Evolutionary conservation across 176 grass and related monocot genomes (phyloP).

Genomic region (Lolium multiflorum): DNA sequence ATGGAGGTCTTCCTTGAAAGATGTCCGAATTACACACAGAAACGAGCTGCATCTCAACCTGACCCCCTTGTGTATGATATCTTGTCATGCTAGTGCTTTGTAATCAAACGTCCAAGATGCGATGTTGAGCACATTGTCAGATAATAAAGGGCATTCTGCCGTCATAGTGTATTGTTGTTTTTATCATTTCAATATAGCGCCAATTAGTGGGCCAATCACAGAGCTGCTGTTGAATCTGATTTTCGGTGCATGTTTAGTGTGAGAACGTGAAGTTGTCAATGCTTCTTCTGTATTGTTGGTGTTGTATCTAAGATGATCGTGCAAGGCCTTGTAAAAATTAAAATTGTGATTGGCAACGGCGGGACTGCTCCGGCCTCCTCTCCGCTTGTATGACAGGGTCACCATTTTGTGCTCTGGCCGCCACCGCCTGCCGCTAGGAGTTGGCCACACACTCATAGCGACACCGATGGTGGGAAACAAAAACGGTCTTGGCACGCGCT

Average conservation of each 20-base stretch:
- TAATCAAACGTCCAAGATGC: conserved; percentile 35
- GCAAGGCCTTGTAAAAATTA: no score
- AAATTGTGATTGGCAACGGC: no score
- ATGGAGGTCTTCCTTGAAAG: conserved; percentile 43
- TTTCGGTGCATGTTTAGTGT: background rate
- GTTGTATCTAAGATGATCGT: background rate
- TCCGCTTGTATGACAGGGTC: no score
- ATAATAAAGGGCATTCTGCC: conserved; percentile 43
- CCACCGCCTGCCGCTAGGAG: no score
- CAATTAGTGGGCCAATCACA: background rate
- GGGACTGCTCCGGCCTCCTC: no score
- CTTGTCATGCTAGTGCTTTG: conserved; percentile 48
- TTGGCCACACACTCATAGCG: no score
- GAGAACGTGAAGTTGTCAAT: background rate
- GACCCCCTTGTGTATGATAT: conserved; percentile 39
- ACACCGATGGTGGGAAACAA: no score
- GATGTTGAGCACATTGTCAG: conserved; percentile 25
- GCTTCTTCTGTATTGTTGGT: background rate
- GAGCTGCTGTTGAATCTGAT: background rate
- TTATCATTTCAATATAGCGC: background rate
- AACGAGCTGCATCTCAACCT: conserved; percentile 29
- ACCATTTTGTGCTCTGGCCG: no score
- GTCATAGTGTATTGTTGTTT: conserved; percentile 15
- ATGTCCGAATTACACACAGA: conserved; percentile 39
- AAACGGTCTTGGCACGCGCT: no score